phyloP scores from a whole-genome alignment of 2,329 filamentous ascomycete genomes.

The Torrubiella hemipterigena region DNA sequence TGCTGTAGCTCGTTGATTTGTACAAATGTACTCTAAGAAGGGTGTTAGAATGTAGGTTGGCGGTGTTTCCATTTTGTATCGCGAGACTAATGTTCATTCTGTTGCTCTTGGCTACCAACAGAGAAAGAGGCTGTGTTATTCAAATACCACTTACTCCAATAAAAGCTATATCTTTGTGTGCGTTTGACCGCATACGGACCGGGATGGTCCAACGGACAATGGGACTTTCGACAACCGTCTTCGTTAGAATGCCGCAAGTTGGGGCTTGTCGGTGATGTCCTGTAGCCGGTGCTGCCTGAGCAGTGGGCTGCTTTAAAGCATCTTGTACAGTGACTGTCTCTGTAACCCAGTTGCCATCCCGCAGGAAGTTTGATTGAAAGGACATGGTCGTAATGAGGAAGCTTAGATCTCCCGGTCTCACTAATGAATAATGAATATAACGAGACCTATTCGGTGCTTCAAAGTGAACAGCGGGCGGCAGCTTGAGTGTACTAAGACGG shows the following conservation, averaged over 20 bases:
- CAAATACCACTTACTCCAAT: slow-evolving; percentile 50
- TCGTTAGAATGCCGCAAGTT: slow-evolving; percentile 61
- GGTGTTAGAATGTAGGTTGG: slow-evolving; percentile 5
- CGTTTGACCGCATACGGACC: slow-evolving; percentile 58
- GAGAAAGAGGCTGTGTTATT: neutral
- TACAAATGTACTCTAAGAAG: slow-evolving; percentile 60
- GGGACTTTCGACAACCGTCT: slow-evolving; percentile 66
- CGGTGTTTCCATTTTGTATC: too few species aligned
- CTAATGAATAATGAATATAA: too few species aligned
- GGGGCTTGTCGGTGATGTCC: slow-evolving; percentile 29
- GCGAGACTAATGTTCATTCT: too few species aligned
- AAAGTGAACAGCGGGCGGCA: too few species aligned
- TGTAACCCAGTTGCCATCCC: slow-evolving; percentile 45
- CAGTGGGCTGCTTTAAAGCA: slow-evolving; percentile 26
- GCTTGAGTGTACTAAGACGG: too few species aligned
- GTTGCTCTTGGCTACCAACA: too few species aligned
- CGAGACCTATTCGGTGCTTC: too few species aligned
- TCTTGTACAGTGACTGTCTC: slow-evolving; percentile 33
- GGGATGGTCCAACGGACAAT: slow-evolving; percentile 66
- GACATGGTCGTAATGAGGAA: slow-evolving; percentile 22
- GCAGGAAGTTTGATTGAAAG: slow-evolving; percentile 41
- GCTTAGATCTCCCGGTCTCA: too few species aligned
- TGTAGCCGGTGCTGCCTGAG: slow-evolving; percentile 16
- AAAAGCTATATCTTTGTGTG: slow-evolving; percentile 73
- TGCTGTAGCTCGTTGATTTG: slow-evolving; percentile 65